phyloP scores from a whole-genome alignment of 2,329 filamentous ascomycete genomes.

The Colletotrichum spinosum region DNA sequence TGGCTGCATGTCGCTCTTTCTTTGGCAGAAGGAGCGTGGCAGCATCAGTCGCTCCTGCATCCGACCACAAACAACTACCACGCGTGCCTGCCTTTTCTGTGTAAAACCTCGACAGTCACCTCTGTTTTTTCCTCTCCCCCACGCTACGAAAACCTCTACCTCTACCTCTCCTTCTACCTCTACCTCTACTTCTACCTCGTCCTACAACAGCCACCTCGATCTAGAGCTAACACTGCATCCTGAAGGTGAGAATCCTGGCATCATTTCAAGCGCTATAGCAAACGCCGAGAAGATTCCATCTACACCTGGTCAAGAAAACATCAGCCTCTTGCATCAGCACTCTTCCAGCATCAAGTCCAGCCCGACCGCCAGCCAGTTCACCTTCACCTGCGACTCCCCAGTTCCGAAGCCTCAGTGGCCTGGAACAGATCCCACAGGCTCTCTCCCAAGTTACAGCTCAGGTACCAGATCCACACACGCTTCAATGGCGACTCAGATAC shows the following conservation, averaged over 20 bases:
- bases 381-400: slow-evolving; percentile 94
- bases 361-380: slow-evolving; percentile 88
- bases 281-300: slow-evolving; percentile 80
- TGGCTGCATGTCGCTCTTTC: not conserved
- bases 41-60: not conserved
- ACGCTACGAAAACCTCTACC: no score
- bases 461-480: slow-evolving; percentile 41
- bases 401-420: slow-evolving; percentile 85
- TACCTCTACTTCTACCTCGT: not conserved
- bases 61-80: not conserved
- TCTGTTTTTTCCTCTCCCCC: no score
- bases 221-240: not conserved
- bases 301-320: slow-evolving; percentile 78
- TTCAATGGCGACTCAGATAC: slow-evolving; percentile 37
- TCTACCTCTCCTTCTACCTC: no score
- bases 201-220: not conserved
- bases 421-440: slow-evolving; percentile 55
- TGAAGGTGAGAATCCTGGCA: slow-evolving; percentile 70
- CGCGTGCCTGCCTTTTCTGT: not conserved
- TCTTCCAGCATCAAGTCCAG: slow-evolving; percentile 66
- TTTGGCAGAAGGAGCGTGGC: not conserved
- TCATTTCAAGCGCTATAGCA: slow-evolving; percentile 92
- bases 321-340: slow-evolving; percentile 81
- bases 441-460: slow-evolving; percentile 46
- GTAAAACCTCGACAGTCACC: no score